Evolutionary conservation across 2,329 filamentous ascomycete genomes (phyloP), one percentile per base, ranked within the genome.

Genomic region (Acarospora socialis): DNA sequence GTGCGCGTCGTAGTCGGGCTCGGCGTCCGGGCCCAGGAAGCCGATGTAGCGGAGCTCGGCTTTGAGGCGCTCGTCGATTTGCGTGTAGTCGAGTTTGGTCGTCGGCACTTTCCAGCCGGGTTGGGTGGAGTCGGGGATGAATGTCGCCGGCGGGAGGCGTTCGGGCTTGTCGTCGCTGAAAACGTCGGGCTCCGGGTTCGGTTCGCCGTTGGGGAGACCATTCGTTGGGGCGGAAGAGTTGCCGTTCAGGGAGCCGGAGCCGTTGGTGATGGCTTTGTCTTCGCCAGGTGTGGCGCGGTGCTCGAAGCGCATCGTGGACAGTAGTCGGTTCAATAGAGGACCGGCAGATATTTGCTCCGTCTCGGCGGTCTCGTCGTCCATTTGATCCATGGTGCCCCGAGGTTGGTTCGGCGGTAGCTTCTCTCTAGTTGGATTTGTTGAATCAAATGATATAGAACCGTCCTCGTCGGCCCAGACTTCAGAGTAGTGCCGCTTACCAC

Each of bases 401-500:
- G 86, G 68, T 45, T 90, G 78, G 49, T 94, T 93, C 1, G 79
- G 66, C 1, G 81, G 70, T 5, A 82, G 65, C 42, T 73, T 76
- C 34, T 83, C 76, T 4, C 67, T 63, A 15, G 65, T 63, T 38
- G 69, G 63, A 21, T 69, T 65, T 4, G 70, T 66, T 4, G 70
- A 66, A 49, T 92, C 82, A 5, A 86, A 61, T 21, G 76, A 67
- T 63, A 83, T 78, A 28, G 71, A 65, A 7, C 82, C 83, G 48
- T 98, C 90, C 52, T 98, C 90, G 43, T 93, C 84, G 0, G 83
- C 79, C 90, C 90, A 98, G 7, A 87, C 66, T 38, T 95, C 86
- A 15, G 71, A 75, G 56, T 95, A 98, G 48, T 83, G 78, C 45
- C 76, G 77, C 52, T 81, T 80, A 27, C 84, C 86, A 14, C 84